Percentiles rank a stretch among this genome's conserved stretches.
Conservation (phyloP, 371 early-diverging fungal genomes). For the Lichtheimia corymbifera region DNA sequence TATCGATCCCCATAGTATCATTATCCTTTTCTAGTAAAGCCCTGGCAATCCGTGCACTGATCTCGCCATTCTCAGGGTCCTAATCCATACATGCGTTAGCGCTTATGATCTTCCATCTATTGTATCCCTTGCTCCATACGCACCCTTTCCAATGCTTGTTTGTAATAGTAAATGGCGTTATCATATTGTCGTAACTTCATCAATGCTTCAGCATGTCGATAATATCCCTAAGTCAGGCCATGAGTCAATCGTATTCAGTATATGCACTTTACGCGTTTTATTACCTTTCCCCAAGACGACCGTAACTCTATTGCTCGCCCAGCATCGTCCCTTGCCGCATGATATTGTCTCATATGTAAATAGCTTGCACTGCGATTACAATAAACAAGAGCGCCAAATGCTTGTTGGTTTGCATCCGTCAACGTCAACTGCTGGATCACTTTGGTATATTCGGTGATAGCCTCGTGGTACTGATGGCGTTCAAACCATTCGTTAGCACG, state of each 20-base stretch:
- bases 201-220: constrained; percentile 72
- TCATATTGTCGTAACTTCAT: constrained; percentile 52
- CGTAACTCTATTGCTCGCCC: constrained; percentile 54
- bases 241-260: background rate
- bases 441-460: constrained; percentile 66
- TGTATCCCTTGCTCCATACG: too few relatives aligned
- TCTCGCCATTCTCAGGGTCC: constrained; percentile 54
- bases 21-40: constrained; percentile 62
- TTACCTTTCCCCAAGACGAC: constrained; percentile 77
- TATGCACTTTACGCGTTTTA: background rate
- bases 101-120: too few relatives aligned
- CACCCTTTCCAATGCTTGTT: constrained; percentile 53
- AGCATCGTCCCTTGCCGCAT: constrained; percentile 71
- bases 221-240: constrained; percentile 57
- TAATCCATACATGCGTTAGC: constrained; percentile 13
- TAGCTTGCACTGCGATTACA: constrained; percentile 73
- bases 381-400: constrained; percentile 56
- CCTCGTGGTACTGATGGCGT: constrained; percentile 52
- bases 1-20: constrained; percentile 53
- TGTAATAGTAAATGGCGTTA: constrained; percentile 61
- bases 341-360: constrained; percentile 42
- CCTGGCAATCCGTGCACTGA: constrained; percentile 54
- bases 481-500: constrained; percentile 66
- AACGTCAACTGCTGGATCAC: constrained; percentile 41
- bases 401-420: constrained; percentile 24